These are phyloP conservation scores for Linum usitatissimum DNA, from an alignment of 345 rosid species.

Conservation along the genomic window DNA sequence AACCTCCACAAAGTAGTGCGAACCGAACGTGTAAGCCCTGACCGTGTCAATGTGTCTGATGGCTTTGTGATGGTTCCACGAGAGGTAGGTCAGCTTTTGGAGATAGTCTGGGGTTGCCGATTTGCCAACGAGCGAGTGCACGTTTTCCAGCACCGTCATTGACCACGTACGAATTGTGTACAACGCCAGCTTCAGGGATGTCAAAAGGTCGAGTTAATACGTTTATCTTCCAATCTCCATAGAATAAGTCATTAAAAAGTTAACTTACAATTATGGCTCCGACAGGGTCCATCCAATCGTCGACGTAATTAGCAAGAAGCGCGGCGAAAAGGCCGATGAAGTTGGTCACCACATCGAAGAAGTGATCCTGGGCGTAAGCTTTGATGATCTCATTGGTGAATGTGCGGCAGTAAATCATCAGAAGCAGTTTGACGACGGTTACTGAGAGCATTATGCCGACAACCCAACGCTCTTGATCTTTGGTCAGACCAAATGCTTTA, in stretches of 20 bases:
- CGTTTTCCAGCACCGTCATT: constrained; percentile 87
- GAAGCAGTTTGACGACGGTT: constrained; percentile 63
- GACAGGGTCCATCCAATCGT: constrained; percentile 84
- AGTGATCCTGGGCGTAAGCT: constrained; percentile 98
- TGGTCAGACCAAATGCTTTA: constrained; percentile 46
- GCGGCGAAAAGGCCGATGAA: constrained; percentile 88
- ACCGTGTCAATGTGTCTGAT: constrained; percentile 88
- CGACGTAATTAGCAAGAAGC: constrained; percentile 74
- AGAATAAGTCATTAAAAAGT: not conserved
- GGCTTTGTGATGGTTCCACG: constrained; percentile 94
- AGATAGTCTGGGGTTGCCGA: constrained; percentile 83
- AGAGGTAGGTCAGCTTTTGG: constrained; percentile 85
- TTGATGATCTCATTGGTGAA: constrained; percentile 84
- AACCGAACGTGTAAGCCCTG: constrained; percentile 96
- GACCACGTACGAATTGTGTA: constrained; percentile 99
- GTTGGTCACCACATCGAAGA: constrained; percentile 91
- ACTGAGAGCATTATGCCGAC: constrained; percentile 95
- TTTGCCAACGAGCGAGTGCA: constrained; percentile 78
- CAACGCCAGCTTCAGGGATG: constrained; percentile 60
- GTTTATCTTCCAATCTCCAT: not conserved
- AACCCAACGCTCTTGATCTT: constrained; percentile 77
- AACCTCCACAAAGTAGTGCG: constrained; percentile 95
- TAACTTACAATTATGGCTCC: constrained; percentile 91
- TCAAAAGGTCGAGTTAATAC: not conserved
- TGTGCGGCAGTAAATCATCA: constrained; percentile 66